Base-by-base conservation (phyloP, 2,329 filamentous ascomycete species). In the Alternaria triticina region DNA sequence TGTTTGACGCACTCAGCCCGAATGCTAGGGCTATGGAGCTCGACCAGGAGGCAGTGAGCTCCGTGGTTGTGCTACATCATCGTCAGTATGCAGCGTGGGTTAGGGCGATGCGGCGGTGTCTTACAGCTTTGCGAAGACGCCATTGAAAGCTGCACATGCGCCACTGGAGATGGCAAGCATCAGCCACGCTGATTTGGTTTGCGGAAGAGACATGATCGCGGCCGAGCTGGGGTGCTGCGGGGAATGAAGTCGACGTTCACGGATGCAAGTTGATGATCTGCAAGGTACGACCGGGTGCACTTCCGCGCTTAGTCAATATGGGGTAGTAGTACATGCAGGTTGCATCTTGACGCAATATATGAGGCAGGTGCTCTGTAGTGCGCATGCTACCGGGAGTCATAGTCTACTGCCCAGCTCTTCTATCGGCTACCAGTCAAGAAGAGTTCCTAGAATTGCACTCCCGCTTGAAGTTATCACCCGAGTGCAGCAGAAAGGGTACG, bases 51-150 rank as follows among this genome's bases (percentile, higher is more conserved):
- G 85, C 82, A 20, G 88, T 90, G 62, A 89, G 82, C 47, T 85
- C 79, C 11, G 88, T 89, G 15, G 88, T 90, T 62, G 88, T 90
- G 63, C 86, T 88, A 65, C 9, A 40, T 40, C 28, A 36, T 62
- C 23, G 59, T 71, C 59, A 72, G 64, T 8, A 57, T 17, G 51
- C 22, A 33, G 5, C 27, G 45, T 46, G 17, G 23, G 22, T 10
- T 22, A 22, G 22, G 43, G 54, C 30, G 59, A 25, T 66, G 20
- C 22, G 62, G 27, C 27, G 52, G 47, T 15, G 20, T 33, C 88
- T 74, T 82, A 92, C 90, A 96, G 82, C 81, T 95, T 96, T 1
- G 92, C 92, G 82, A 95, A 94, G 6, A 92, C 89, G 62, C 92
- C 92, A 72, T 96, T 96, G 70, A 92, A 90, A 22, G 92, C 91